A percentile compares a stretch with the other conserved stretches of the same genome.
Conservation (phyloP, 1,284 basidiomycete species). For the Cryptococcus amylolentus region DNA sequence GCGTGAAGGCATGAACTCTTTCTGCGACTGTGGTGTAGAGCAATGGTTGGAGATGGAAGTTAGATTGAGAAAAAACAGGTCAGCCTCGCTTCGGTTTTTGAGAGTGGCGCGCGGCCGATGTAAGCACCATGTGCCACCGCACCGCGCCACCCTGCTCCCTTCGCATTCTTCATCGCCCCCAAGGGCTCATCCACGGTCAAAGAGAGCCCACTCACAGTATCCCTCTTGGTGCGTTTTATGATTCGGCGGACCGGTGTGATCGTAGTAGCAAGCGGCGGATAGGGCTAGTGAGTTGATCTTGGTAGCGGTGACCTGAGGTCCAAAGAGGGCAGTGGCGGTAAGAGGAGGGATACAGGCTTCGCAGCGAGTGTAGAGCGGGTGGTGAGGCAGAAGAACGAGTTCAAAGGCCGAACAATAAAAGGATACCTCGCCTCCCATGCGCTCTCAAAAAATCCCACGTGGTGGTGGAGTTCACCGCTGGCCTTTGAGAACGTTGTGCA, state of each 20-base stretch:
- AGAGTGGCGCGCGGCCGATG: neutral
- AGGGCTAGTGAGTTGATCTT: slow-evolving; percentile 16
- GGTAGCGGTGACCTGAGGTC: slow-evolving; percentile 3
- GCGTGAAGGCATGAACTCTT: slow-evolving; percentile 27
- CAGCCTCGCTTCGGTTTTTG: neutral
- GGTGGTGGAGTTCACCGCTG: too few relatives aligned
- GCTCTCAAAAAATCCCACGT: too few relatives aligned
- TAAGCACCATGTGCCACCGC: neutral
- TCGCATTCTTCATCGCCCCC: too few relatives aligned
- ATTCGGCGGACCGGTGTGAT: slow-evolving; percentile 8
- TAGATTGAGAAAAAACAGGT: neutral
- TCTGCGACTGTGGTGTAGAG: slow-evolving; percentile 6
- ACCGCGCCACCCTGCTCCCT: neutral
- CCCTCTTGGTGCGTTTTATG: slow-evolving; percentile 3
- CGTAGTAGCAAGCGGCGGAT: neutral
- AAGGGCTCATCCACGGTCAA: neutral
- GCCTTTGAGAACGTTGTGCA: too few relatives aligned
- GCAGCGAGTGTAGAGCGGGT: too few relatives aligned
- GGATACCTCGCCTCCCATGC: too few relatives aligned
- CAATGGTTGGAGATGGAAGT: neutral
- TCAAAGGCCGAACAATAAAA: too few relatives aligned
- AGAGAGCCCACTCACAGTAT: neutral
- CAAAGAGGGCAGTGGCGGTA: too few relatives aligned
- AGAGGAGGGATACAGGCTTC: too few relatives aligned
- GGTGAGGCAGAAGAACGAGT: too few relatives aligned